Evolutionary conservation across 1,139 yeast genomes (phyloP).

Genomic region (Kodamaea anthophila): DNA sequence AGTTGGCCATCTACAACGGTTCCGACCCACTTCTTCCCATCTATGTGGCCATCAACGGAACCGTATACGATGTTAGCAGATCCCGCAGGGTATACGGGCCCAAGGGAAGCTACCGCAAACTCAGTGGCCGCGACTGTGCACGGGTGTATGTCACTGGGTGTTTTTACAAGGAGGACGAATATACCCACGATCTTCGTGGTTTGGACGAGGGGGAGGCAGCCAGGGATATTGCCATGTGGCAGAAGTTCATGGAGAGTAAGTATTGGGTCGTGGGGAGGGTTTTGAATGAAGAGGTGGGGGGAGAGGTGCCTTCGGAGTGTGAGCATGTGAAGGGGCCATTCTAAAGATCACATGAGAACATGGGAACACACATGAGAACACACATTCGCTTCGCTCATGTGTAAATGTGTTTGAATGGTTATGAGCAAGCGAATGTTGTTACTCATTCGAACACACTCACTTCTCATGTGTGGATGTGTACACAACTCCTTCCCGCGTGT

Average conservation of each 20-base stretch:
- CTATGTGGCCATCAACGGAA: slow-evolving; percentile 60
- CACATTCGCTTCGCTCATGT: too few relatives aligned
- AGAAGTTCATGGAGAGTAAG: slow-evolving; percentile 41
- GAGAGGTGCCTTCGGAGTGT: slow-evolving; percentile 36
- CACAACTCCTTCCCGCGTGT: too few relatives aligned
- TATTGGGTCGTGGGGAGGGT: slow-evolving; percentile 68
- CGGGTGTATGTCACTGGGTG: slow-evolving; percentile 79
- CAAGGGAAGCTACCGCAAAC: slow-evolving; percentile 51
- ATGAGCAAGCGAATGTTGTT: too few relatives aligned
- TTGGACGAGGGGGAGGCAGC: slow-evolving; percentile 32
- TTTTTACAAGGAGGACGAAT: slow-evolving; percentile 47
- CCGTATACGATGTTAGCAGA: slow-evolving; percentile 62
- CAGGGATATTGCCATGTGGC: slow-evolving; percentile 42
- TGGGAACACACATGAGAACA: too few relatives aligned
- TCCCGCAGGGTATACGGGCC: slow-evolving; percentile 59
- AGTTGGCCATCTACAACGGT: slow-evolving; percentile 53
- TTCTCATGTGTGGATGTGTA: too few relatives aligned
- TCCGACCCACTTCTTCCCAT: slow-evolving; percentile 45
- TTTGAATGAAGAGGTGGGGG: slow-evolving; percentile 28
- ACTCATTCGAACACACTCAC: too few relatives aligned
- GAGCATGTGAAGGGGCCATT: slow-evolving; percentile 27
- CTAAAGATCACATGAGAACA: too few relatives aligned
- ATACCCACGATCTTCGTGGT: slow-evolving; percentile 67
- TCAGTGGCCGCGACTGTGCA: slow-evolving; percentile 68
- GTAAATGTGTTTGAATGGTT: too few relatives aligned